phyloP scores from a whole-genome alignment of 2,329 filamentous ascomycete species.

The Phyllosticta citriasiana region DNA sequence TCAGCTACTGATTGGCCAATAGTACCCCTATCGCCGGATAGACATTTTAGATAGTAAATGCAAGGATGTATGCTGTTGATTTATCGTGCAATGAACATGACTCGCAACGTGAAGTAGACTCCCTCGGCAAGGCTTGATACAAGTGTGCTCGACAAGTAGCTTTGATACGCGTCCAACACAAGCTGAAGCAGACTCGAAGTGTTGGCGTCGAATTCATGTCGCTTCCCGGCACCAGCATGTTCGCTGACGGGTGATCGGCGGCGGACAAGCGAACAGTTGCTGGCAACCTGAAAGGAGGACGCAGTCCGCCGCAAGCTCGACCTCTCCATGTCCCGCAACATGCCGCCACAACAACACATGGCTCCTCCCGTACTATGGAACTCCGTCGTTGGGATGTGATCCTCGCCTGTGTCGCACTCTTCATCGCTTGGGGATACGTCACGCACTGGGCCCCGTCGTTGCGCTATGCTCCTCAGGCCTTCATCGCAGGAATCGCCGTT shows the following conservation, averaged over 20 bases:
- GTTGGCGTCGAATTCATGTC: neutral
- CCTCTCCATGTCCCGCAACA: conserved; percentile 8
- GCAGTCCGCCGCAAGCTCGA: conserved; percentile 1
- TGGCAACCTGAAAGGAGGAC: neutral
- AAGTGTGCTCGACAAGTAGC: neutral
- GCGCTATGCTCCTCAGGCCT: conserved; percentile 77
- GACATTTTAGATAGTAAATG: neutral
- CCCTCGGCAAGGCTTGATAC: neutral
- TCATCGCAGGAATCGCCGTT: conserved; percentile 56
- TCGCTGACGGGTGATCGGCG: neutral
- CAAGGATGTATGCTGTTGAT: neutral
- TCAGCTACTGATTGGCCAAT: neutral
- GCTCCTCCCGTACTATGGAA: conserved; percentile 46
- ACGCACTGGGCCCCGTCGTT: conserved; percentile 74
- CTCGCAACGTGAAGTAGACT: neutral
- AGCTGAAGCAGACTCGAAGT: neutral
- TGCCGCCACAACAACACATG: conserved; percentile 13
- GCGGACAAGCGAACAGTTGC: neutral
- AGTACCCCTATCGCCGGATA: neutral
- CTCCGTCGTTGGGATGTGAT: conserved; percentile 59
- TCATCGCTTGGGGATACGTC: conserved; percentile 80
- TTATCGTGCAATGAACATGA: neutral
- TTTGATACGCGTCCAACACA: neutral
- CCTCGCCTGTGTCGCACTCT: conserved; percentile 56
- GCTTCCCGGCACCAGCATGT: neutral